These are phyloP conservation scores for Bryoerythrophyllum caledonicum DNA, from an alignment of 225 moss, liverwort and hornwort species.

Conservation along the genomic window DNA sequence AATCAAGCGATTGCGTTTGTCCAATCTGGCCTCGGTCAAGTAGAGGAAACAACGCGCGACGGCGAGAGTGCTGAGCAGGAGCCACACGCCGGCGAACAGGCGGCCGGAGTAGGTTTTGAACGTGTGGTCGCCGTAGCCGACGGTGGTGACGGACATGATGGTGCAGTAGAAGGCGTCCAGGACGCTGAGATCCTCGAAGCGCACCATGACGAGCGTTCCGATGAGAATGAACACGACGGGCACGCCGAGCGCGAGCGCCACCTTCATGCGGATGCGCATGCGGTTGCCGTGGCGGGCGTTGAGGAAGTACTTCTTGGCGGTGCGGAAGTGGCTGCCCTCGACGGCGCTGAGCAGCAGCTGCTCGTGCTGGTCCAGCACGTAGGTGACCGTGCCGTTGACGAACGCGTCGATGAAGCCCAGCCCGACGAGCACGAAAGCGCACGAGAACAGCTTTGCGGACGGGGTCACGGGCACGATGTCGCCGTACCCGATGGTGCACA, in stretches of 20 bases:
- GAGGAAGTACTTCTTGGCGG: slow-evolving; percentile 64
- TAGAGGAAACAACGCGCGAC: slow-evolving; percentile 80
- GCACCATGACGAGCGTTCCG: slow-evolving; percentile 62
- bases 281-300: slow-evolving; percentile 75
- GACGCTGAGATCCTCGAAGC: slow-evolving; percentile 46
- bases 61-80: slow-evolving; percentile 75
- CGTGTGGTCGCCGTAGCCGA: slow-evolving; percentile 86
- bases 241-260: slow-evolving; percentile 67
- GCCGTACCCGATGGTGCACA: slow-evolving; percentile 97
- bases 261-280: slow-evolving; percentile 92
- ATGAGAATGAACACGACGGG: slow-evolving; percentile 49
- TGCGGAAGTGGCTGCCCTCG: slow-evolving; percentile 69
- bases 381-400: slow-evolving; percentile 74
- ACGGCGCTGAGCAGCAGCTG: slow-evolving; percentile 66
- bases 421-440: slow-evolving; percentile 69
- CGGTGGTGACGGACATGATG: slow-evolving; percentile 85
- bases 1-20: slow-evolving; percentile 70
- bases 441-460: slow-evolving; percentile 67
- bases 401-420: slow-evolving; percentile 88
- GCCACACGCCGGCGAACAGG: slow-evolving; percentile 78
- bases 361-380: slow-evolving; percentile 83
- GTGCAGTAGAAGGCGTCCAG: slow-evolving; percentile 82
- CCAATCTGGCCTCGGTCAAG: slow-evolving; percentile 81
- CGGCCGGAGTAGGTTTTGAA: slow-evolving; percentile 69
- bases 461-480: slow-evolving; percentile 82